Percentiles rank a stretch among this genome's conserved stretches.
These are phyloP conservation scores for Penicillium paradoxum DNA, from an alignment of 495 filamentous ascomycete species.

Conservation along the genomic window DNA sequence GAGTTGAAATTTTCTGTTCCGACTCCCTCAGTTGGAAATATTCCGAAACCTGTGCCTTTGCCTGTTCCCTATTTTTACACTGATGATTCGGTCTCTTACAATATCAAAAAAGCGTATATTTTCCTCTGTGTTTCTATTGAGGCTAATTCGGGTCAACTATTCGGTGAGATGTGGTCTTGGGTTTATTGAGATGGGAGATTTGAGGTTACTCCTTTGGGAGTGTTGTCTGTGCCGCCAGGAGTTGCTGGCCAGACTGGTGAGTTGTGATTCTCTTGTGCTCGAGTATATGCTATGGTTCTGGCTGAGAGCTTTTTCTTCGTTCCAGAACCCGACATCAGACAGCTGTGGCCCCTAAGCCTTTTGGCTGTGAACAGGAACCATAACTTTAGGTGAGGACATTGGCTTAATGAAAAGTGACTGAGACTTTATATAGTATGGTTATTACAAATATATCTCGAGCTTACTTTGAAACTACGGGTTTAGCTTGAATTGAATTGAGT, in stretches of 20 bases:
- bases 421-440: not conserved
- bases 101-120: slow-evolving; percentile 54
- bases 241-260: slow-evolving; percentile 29
- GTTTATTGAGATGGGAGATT: slow-evolving; percentile 45
- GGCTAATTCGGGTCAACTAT: slow-evolving; percentile 46
- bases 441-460: too few relatives aligned
- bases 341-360: not conserved
- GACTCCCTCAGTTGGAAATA: not conserved
- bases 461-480: too few relatives aligned
- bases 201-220: slow-evolving; percentile 46
- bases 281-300: not conserved
- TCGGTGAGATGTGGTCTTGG: slow-evolving; percentile 62
- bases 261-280: slow-evolving; percentile 4
- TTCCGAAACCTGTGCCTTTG: slow-evolving; percentile 11
- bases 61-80: slow-evolving; percentile 42
- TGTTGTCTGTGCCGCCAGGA: slow-evolving; percentile 49
- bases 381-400: not conserved
- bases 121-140: slow-evolving; percentile 58
- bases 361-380: not conserved
- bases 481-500: too few relatives aligned
- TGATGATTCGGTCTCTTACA: slow-evolving; percentile 39
- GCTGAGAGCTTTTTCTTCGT: not conserved
- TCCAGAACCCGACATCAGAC: not conserved
- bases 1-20: slow-evolving; percentile 6
- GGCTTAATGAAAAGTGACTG: not conserved